A percentile compares a stretch with the other conserved stretches of the same genome.
phyloP scores from a whole-genome alignment of 2,329 filamentous ascomycete genomes.

The Fusarium zealandicum region DNA sequence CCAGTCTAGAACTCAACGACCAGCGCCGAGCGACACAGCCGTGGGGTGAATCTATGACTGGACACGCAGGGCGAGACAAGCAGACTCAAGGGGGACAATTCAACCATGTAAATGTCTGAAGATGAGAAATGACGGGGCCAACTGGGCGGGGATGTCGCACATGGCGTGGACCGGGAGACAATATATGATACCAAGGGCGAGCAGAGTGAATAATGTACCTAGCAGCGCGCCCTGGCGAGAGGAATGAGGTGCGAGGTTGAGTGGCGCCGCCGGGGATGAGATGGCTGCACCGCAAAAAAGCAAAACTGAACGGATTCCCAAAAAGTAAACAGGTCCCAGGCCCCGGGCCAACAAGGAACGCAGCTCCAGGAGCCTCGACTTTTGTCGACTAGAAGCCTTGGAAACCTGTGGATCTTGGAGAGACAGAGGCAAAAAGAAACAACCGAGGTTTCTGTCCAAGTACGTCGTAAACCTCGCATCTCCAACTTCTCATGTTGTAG shows the following conservation, averaged over 20 bases:
- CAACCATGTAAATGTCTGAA: slow-evolving; percentile 24
- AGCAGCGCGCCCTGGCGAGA: slow-evolving; percentile 33
- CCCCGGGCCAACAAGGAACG: slow-evolving; percentile 31
- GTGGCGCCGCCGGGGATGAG: slow-evolving; percentile 37
- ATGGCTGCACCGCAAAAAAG: slow-evolving; percentile 40
- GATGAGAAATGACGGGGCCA: slow-evolving; percentile 27
- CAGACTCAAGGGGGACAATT: slow-evolving; percentile 29
- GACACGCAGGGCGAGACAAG: slow-evolving; percentile 25
- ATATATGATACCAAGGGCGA: slow-evolving; percentile 31
- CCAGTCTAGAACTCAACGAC: slow-evolving; percentile 31
- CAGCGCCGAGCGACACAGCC: slow-evolving; percentile 12
- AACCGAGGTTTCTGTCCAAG: no score
- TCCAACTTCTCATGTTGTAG: slow-evolving; percentile 13
- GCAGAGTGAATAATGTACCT: slow-evolving; percentile 33
- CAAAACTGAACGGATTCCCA: slow-evolving; percentile 28
- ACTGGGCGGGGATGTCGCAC: slow-evolving; percentile 36
- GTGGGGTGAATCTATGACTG: slow-evolving; percentile 27
- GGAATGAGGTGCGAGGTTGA: slow-evolving; percentile 38
- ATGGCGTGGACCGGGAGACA: slow-evolving; percentile 32
- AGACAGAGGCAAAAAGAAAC: slow-evolving; percentile 7
- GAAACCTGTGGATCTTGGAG: slow-evolving; percentile 24
- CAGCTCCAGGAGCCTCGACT: slow-evolving; percentile 27
- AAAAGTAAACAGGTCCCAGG: slow-evolving; percentile 24
- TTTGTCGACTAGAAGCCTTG: slow-evolving; percentile 32
- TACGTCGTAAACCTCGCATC: slow-evolving; percentile 1